Conservation (phyloP, 2,329 filamentous ascomycete species). For the Periconia digitata region DNA sequence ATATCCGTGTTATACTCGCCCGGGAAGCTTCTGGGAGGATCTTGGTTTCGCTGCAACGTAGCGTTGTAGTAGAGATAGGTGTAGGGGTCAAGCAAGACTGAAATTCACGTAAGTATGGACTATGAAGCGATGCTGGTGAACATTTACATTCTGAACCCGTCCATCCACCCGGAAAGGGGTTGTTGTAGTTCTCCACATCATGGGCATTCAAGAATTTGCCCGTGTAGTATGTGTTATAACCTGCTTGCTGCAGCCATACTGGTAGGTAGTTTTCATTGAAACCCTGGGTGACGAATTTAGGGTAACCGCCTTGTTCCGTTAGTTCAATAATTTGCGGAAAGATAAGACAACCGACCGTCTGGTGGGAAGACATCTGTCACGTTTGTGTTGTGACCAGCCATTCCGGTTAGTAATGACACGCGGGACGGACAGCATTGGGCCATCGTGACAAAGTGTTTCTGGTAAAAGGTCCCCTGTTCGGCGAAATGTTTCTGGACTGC, state of each 20-base stretch:
- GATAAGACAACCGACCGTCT: constrained; percentile 40
- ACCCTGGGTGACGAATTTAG: constrained; percentile 66
- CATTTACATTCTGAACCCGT: constrained; percentile 40
- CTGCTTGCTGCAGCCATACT: constrained; percentile 66
- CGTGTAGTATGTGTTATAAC: constrained; percentile 70
- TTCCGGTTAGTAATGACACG: constrained; percentile 65
- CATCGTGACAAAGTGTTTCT: constrained; percentile 65
- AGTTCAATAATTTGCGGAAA: constrained; percentile 16
- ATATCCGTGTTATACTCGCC: constrained; percentile 61
- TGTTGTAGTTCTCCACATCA: constrained; percentile 60
- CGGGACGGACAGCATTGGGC: constrained; percentile 68
- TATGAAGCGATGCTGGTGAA: constrained; percentile 14
- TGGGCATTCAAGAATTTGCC: constrained; percentile 71
- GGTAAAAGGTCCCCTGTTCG: constrained; percentile 60
- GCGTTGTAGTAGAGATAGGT: constrained; percentile 70
- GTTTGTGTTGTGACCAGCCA: constrained; percentile 69
- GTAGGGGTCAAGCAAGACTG: constrained; percentile 61
- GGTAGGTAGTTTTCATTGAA: constrained; percentile 68
- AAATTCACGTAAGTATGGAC: constrained; percentile 19
- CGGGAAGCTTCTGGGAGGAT: constrained; percentile 57
- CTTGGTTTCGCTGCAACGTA: constrained; percentile 62
- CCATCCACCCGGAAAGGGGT: constrained; percentile 59
- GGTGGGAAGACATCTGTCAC: constrained; percentile 61
- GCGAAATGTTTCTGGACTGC: constrained; percentile 57
- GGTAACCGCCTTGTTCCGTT: constrained; percentile 56